Percentiles rank a stretch among this genome's conserved stretches.
phyloP scores from a whole-genome alignment of 805 yeast genomes.

The Lachancea kluyveri region DNA sequence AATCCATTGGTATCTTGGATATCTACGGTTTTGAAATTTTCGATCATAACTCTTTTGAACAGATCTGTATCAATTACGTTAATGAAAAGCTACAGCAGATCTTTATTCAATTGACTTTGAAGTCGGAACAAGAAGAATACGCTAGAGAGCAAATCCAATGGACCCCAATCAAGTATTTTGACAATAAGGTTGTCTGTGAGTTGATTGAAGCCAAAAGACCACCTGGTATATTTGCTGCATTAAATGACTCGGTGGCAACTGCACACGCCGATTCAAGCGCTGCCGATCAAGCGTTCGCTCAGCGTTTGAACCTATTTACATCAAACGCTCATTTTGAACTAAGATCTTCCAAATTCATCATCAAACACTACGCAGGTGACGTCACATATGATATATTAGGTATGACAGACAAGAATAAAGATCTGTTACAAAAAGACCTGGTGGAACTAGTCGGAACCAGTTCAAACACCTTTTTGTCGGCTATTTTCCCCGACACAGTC shows the following conservation, averaged over 20 bases:
- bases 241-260: conserved; percentile 95
- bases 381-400: conserved; percentile 84
- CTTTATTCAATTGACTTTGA: conserved; percentile 89
- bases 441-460: conserved; percentile 74
- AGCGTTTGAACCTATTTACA: conserved; percentile 79
- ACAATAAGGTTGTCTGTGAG: conserved; percentile 94
- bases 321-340: conserved; percentile 83
- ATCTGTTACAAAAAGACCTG: conserved; percentile 82
- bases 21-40: conserved; percentile 95
- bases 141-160: conserved; percentile 92
- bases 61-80: conserved; percentile 90
- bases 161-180: conserved; percentile 96
- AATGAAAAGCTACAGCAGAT: conserved; percentile 95
- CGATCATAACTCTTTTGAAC: conserved; percentile 92
- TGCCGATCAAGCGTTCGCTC: conserved; percentile 94
- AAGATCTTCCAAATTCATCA: conserved; percentile 78
- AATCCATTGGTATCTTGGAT: conserved; percentile 89
- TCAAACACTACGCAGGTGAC: conserved; percentile 98
- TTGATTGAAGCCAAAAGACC: conserved; percentile 90
- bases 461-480: conserved; percentile 51
- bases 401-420: conserved; percentile 97
- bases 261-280: conserved; percentile 97
- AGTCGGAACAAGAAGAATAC: conserved; percentile 97
- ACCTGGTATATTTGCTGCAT: conserved; percentile 92
- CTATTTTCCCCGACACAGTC: conserved; percentile 58